These are phyloP conservation scores for Lachnellula cervina DNA, from an alignment of 2,329 filamentous ascomycete species.

Conservation along the genomic window DNA sequence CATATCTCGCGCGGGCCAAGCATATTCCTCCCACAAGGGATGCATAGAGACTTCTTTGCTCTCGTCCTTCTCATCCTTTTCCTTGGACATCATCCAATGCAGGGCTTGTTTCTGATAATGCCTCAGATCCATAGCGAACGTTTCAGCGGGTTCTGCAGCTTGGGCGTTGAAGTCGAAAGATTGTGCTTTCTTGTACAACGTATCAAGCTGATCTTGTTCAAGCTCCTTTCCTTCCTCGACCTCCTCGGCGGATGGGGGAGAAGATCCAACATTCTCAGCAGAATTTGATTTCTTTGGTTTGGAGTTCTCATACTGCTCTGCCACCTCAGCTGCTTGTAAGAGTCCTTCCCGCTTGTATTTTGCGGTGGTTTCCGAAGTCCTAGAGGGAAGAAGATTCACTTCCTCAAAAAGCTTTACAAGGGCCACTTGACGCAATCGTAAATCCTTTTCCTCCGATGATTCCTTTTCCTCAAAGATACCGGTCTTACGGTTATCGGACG, in stretches of 20 bases:
- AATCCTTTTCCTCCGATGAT: conserved; percentile 74
- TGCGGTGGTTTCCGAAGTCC: conserved; percentile 66
- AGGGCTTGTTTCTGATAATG: conserved; percentile 95
- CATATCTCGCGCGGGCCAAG: conserved; percentile 81
- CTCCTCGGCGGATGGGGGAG: conserved; percentile 48
- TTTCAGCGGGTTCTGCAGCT: conserved; percentile 74
- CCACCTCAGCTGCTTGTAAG: conserved; percentile 80
- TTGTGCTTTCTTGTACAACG: conserved; percentile 91
- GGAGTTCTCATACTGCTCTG: conserved; percentile 68
- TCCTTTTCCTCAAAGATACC: conserved; percentile 81
- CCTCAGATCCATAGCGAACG: conserved; percentile 76
- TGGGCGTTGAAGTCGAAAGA: conserved; percentile 94
- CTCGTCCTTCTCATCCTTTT: conserved; percentile 69
- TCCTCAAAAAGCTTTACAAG: conserved; percentile 87
- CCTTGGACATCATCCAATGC: conserved; percentile 94
- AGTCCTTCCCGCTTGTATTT: conserved; percentile 80
- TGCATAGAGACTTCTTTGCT: conserved; percentile 79
- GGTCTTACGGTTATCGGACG: conserved; percentile 64
- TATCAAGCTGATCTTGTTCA: conserved; percentile 91
- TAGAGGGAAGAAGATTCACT: conserved; percentile 73
- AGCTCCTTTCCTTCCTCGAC: conserved; percentile 84
- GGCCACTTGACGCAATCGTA: conserved; percentile 80
- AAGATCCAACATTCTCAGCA: conserved; percentile 30
- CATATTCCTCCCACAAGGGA: conserved; percentile 94
- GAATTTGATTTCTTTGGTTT: conserved; percentile 33